Evolutionary conservation across 257 asterid species (phyloP), one percentile per base, ranked within the genome.

Genomic region (Solanum medicagineum): DNA sequence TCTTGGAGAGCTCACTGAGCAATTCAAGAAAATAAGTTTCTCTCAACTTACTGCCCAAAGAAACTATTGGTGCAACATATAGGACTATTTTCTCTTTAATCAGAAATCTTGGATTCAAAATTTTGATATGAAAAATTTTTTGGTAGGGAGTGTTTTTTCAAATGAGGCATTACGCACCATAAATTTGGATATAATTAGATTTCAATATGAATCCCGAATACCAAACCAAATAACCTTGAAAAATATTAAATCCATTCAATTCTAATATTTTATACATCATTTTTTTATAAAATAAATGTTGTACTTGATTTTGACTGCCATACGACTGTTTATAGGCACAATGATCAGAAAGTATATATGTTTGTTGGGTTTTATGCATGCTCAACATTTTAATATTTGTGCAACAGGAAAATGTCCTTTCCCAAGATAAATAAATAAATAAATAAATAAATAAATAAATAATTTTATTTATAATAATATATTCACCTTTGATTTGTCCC

Each of bases 341-440:
- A 59, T 22, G 87, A 70, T 19, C 26, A 29, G 51, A 60, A 60
- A 4, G 8, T 60, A 51, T 70, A 60, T 85, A 65, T 84, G 70
- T 59, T 15, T 86, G 85, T 84, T 71, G 59, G 90, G 84, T 32
- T 56, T 32, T 68, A 57, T 54, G 88, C 89, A 86, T 88, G 90
- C 88, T 88, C 63, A 29, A 22, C 71, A 54, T 70, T 85, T 83
- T 80, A 70, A 56, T 74, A 51, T 77, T 24, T 75, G 45, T 75
- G 66, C 66, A 59, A 10, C 29, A 20, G 66, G 29, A 26, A 9
- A 59, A 59, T 59, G 66, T 20, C 55, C 60, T 15, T 75, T 49
- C 32, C 22, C 81, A 14, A 15, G 11, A 49, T 12, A 45, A 14
- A 74, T 13, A 17, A 14, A 13, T 75, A 14, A 47, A 47, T 36